A percentile compares a stretch with the other conserved stretches of the same genome.
These are phyloP conservation scores for Ogataea populi-albae DNA, from an alignment of 805 yeast species.

Conservation along the genomic window DNA sequence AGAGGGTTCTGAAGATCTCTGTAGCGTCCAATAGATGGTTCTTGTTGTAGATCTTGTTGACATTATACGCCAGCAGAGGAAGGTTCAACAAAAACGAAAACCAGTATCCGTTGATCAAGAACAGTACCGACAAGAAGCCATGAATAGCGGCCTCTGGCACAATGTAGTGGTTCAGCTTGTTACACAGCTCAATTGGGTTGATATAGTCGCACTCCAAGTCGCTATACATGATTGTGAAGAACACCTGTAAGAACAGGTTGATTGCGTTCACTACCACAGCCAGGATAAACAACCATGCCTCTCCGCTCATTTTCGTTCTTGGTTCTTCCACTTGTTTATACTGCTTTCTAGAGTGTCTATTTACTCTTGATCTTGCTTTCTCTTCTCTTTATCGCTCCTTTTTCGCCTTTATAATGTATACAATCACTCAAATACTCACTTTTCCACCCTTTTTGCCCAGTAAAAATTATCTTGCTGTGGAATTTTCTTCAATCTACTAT, in stretches of 20 bases:
- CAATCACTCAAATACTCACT: too few relatives aligned
- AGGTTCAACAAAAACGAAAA: conserved; percentile 76
- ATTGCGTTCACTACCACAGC: conserved; percentile 84
- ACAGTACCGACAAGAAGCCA: conserved; percentile 62
- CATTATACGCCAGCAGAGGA: conserved; percentile 83
- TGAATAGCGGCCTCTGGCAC: conserved; percentile 89
- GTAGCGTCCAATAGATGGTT: conserved; percentile 92
- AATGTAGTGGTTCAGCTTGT: conserved; percentile 83
- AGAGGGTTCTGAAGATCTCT: conserved; percentile 91
- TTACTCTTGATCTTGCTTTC: too few relatives aligned
- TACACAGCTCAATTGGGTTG: conserved; percentile 95
- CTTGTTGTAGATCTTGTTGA: conserved; percentile 72
- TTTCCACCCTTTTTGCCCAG: too few relatives aligned
- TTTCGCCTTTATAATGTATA: too few relatives aligned
- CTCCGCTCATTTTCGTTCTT: conserved; percentile 29
- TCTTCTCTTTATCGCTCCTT: too few relatives aligned
- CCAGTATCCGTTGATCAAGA: conserved; percentile 90
- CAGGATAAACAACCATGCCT: conserved; percentile 56
- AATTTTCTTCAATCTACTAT: too few relatives aligned
- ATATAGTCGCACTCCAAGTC: conserved; percentile 95
- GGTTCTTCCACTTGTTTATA: too few relatives aligned
- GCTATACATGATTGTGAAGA: conserved; percentile 91
- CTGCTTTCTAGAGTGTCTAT: too few relatives aligned
- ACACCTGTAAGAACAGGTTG: conserved; percentile 87
- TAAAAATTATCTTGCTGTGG: too few relatives aligned